Base-by-base conservation (phyloP, 768 basidiomycete species). In the Tremella yokohamensis region DNA sequence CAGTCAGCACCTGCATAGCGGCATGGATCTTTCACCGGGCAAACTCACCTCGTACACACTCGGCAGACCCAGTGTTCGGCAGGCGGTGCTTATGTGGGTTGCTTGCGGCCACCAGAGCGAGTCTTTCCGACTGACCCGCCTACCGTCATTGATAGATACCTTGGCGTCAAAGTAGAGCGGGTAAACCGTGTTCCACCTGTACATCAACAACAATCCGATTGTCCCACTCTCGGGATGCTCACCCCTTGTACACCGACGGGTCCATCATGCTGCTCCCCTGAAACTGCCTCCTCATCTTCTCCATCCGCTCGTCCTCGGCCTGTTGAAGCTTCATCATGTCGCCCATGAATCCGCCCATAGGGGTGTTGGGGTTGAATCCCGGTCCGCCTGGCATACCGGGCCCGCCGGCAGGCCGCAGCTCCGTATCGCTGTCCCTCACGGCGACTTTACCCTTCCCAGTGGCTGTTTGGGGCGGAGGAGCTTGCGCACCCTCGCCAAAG, bases 81-180 rank as follows among this genome's bases (percentile, higher is more conserved):
- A 85, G 7, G 89, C 92, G 57, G 89, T 86, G 1, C 89, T 87
- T 53, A 99, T 94, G 68, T 91, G 90, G 66, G 89, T 87, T 77
- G 88, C 90, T 49, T 93, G 82, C 0, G 94, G 94, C 90, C 90
- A 97, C 90, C 92, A 92, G 25, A 97, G 76, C 57, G 87, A 83
- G 77, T 88, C 87, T 54, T 82, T 81, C 24, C 91, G 82, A 25
- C 85, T 80, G 56, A 98, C 84, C 49, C 94, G 83, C 40, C 94
- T 85, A 64, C 87, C 84, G 18, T 91, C 90, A 4, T 83, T 86
- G 75, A 89, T 88, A 0, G 92, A 85, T 1, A 87, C 86, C 75
- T 97, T 96, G 37, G 93, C 92, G 77, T 98, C 94, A 56, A 98
- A 84, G 77, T 97, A 97, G 70, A 97, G 88, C 4, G 94, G 94